Conservation (phyloP, 306 rosid species). For the Astragalus membranaceus region DNA sequence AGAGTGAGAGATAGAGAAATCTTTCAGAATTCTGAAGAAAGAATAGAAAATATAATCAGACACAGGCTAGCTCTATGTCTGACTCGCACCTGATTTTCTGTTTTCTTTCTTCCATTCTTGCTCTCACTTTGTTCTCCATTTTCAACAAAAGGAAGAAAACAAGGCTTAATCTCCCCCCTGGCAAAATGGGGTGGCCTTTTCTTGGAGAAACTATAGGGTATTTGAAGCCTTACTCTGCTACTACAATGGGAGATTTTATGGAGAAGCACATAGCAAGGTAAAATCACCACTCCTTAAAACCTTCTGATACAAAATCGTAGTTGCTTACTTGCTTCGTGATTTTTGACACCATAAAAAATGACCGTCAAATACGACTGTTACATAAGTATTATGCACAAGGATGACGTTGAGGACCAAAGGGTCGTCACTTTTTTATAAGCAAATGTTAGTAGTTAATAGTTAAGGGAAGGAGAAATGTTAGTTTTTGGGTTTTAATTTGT, state of each 20-base stretch:
- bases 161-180: conserved; percentile 71
- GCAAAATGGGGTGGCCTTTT: conserved; percentile 90
- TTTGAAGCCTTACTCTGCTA: conserved; percentile 67
- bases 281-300: too few species aligned
- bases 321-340: too few species aligned
- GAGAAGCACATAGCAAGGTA: conserved; percentile 75
- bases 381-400: too few species aligned
- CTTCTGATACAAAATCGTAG: too few species aligned
- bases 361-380: too few species aligned
- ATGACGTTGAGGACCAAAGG: too few species aligned
- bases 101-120: conserved; percentile 51
- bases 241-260: conserved; percentile 71
- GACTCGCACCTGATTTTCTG: conserved; percentile 41
- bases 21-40: background rate
- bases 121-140: conserved; percentile 45
- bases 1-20: background rate
- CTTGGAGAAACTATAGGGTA: conserved; percentile 76
- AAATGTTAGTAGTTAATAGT: too few species aligned
- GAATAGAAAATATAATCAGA: background rate
- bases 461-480: too few species aligned
- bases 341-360: too few species aligned
- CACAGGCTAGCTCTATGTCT: conserved; percentile 46
- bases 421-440: too few species aligned
- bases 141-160: conserved; percentile 44
- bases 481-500: too few species aligned